Base-by-base conservation (phyloP, 371 early-diverging fungal genomes). In the Syncephalastrum racemosum region DNA sequence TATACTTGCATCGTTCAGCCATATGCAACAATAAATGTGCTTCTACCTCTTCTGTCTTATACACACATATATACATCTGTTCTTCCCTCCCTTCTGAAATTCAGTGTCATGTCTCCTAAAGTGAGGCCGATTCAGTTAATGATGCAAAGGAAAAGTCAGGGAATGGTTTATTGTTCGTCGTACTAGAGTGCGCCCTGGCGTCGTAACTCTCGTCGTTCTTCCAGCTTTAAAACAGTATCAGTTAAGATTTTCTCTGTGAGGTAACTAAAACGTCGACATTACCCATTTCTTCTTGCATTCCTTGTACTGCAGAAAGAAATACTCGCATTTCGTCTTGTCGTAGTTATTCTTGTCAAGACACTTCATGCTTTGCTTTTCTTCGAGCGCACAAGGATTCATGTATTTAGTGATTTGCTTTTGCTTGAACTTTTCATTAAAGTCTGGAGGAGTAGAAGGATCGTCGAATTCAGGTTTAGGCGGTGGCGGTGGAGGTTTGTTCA, bases 231-330 rank as follows among this genome's bases (percentile, higher is more conserved):
- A 13, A 25, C 12, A 46, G n/a, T 8, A 18, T 25, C 15, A 23
- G 22, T 44, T 46, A 22, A 19, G 13, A 14, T 53, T 10, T 40
- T 15, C 4, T 51, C 43, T 15, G 0, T 13, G 43, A n/a, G 16
- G 25, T n/a, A 31, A 5, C 36, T 3, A 31, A 31, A 8, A 8
- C 36, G 6, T 31, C 2, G 12, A 18, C 14, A 47, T 61, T 77
- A 77, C 84, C 87, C 87, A 87, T 75, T 82, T 77, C 72, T 82
- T 83, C 59, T 87, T 87, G 62, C 87, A 87, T 60, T 87, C 87
- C 39, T 72, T 64, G 53, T 85, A 87, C 42, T 82, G 80, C 59
- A 81, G 68, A 55, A 85, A 85, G 58, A 67, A 84, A 36, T 73
- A 75, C 42, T 80, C 77, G 66, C 88, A 87, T 18, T 76, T 67